Evolutionary conservation across 371 early-diverging fungal species (phyloP), one percentile per base, ranked within the genome.

Genomic region (Coemansia sp.): DNA sequence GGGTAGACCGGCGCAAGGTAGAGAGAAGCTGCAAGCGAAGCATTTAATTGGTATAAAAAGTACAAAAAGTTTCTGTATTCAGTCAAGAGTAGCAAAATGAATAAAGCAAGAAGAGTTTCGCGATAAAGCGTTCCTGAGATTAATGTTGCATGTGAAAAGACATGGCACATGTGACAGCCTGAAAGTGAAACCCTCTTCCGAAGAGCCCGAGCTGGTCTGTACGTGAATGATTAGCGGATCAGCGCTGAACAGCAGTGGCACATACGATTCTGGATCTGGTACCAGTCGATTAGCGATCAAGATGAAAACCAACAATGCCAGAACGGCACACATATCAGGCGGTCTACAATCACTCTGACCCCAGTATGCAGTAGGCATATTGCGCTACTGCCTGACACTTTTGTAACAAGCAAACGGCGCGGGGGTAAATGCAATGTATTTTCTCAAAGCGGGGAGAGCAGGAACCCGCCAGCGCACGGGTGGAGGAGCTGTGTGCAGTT

Each of bases 1-100:
- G 74, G 26, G 60, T 32, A 13, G 75, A 60, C 66, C 28, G 69
- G 70, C 70, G 67, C 67, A 64, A 21, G 29, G 57, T 15, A 29
- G 26, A 41, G 6, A 66, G 2, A 9, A 63, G 40, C 24, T 63
- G 66, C 5, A 61, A 46, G 49, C 78, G 74, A 61, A 73, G 61
- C 78, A 78, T 78, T 40, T 29, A 23, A 13, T 17, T 28, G 12
- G 8, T 7, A 49, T 36, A 36, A 36, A 36, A 36, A 36, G 36
- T 36, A 36, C 36, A 36, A 36, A 36, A 36, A 9, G 36, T 36
- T 36, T 36, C 36, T 36, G 36, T 36, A 36, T 36, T 36, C 36
- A 49, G 49, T 8, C n/a, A n/a, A 49, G 19, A 19, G 9, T 17
- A 9, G 9, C 19, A 49, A 39, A 36, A 39, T 36, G 39, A 58